Percentiles rank a stretch among this genome's conserved stretches.
Conservation (phyloP, 805 yeast species). For the Candida chauliodis region DNA sequence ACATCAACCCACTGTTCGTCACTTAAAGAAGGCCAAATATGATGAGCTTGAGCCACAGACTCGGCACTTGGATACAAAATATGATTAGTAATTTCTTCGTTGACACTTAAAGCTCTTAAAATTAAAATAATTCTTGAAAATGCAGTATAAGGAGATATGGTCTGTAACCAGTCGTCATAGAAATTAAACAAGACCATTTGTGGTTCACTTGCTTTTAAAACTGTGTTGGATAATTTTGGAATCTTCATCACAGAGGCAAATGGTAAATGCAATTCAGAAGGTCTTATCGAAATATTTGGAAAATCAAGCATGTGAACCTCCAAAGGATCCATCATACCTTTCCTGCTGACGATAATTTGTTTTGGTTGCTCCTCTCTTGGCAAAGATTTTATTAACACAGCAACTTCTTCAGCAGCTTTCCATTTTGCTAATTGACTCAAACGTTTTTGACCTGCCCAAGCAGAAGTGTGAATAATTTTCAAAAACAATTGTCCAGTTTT, state of each 20-base stretch:
- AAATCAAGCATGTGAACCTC: conserved; percentile 97
- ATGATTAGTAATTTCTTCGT: conserved; percentile 70
- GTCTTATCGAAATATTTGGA: conserved; percentile 85
- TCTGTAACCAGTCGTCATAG: conserved; percentile 90
- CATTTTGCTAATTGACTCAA: conserved; percentile 91
- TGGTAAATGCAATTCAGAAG: conserved; percentile 86
- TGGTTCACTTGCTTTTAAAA: conserved; percentile 84
- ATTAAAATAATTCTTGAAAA: conserved; percentile 82
- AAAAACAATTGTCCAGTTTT: conserved; percentile 85
- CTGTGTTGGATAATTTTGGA: conserved; percentile 73
- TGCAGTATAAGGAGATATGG: conserved; percentile 86
- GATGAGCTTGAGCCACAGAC: conserved; percentile 68
- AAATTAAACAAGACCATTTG: conserved; percentile 88
- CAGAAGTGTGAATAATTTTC: conserved; percentile 88
- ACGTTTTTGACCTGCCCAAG: conserved; percentile 96
- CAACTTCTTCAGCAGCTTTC: conserved; percentile 98
- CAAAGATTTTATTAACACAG: conserved; percentile 81
- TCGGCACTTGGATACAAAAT: conserved; percentile 74
- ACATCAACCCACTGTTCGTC: conserved; percentile 91
- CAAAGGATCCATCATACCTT: conserved; percentile 88
- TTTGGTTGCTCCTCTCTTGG: conserved; percentile 95
- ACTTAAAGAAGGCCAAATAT: conserved; percentile 87
- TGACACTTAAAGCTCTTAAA: conserved; percentile 77
- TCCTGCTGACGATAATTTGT: conserved; percentile 84
- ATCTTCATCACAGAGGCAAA: conserved; percentile 82